Evolutionary conservation across 2,329 filamentous ascomycete genomes (phyloP).

Genomic region (Aaosphaeria arxii): DNA sequence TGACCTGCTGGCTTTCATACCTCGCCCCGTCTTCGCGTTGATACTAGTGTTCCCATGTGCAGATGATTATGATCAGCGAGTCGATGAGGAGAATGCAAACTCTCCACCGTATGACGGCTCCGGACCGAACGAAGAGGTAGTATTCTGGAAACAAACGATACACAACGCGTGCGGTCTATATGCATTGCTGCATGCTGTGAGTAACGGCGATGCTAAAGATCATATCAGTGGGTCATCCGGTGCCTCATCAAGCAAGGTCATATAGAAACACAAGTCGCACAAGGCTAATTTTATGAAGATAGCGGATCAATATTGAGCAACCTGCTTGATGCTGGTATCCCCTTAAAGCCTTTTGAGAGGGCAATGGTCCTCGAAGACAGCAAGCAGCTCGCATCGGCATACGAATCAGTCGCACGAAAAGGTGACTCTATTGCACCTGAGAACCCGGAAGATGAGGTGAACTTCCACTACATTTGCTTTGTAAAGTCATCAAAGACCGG

Average conservation of each 20-base stretch:
- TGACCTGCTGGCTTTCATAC: slow-evolving; percentile 76
- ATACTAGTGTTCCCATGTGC: slow-evolving; percentile 86
- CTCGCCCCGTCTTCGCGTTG: slow-evolving; percentile 80
- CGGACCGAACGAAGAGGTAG: slow-evolving; percentile 65
- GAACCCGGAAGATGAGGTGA: slow-evolving; percentile 29
- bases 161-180: slow-evolving; percentile 91
- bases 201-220: slow-evolving; percentile 68
- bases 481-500: slow-evolving; percentile 22
- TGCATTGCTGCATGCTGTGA: slow-evolving; percentile 77
- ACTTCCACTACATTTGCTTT: slow-evolving; percentile 34
- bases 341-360: slow-evolving; percentile 10
- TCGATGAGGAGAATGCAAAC: slow-evolving; percentile 65
- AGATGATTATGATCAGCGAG: slow-evolving; percentile 68
- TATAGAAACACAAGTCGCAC: too few relatives aligned
- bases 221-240: slow-evolving; percentile 54
- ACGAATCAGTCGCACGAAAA: slow-evolving; percentile 20
- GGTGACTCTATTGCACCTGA: slow-evolving; percentile 24
- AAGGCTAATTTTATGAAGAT: slow-evolving; percentile 4
- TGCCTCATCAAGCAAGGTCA: not conserved
- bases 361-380: slow-evolving; percentile 18
- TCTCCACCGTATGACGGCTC: slow-evolving; percentile 60
- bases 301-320: slow-evolving; percentile 9
- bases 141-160: slow-evolving; percentile 95
- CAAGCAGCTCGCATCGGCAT: slow-evolving; percentile 22
- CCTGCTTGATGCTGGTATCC: slow-evolving; percentile 8